phyloP scores from a whole-genome alignment of 164 flowering plant genomes.

The Kingdonia uniflora region DNA sequence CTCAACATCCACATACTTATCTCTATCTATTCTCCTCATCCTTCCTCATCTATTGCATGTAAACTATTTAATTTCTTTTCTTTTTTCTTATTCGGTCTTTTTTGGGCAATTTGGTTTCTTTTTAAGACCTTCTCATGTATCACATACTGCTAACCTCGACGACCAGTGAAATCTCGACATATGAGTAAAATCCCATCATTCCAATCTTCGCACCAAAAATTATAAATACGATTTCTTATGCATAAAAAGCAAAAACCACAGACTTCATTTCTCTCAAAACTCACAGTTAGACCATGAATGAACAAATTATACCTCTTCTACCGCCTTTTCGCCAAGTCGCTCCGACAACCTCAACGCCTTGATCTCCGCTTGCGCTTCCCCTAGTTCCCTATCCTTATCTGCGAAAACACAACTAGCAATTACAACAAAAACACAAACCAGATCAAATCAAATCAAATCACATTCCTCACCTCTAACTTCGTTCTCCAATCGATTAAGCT shows the following conservation, averaged over 20 bases:
- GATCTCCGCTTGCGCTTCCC: conserved; percentile 82
- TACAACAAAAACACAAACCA: neutral
- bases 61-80: too few relatives aligned
- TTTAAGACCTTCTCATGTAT: too few relatives aligned
- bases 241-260: neutral
- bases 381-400: conserved; percentile 83
- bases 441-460: conserved; percentile 25
- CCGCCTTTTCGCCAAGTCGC: conserved; percentile 71
- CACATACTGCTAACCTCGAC: neutral
- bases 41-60: too few relatives aligned
- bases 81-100: too few relatives aligned
- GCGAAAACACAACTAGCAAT: conserved; percentile 10
- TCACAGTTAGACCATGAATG: neutral
- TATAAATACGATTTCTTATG: neutral
- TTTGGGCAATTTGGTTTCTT: too few relatives aligned
- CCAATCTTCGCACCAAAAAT: too few relatives aligned
- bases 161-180: neutral
- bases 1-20: too few relatives aligned
- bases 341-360: conserved; percentile 69
- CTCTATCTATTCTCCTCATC: too few relatives aligned
- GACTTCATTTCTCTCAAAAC: too few relatives aligned
- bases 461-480: conserved; percentile 81
- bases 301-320: conserved; percentile 57
- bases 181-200: too few relatives aligned
- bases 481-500: conserved; percentile 83